Evolutionary conservation across 2,329 filamentous ascomycete genomes (phyloP).

Genomic region (Hyphodiscus sp.): DNA sequence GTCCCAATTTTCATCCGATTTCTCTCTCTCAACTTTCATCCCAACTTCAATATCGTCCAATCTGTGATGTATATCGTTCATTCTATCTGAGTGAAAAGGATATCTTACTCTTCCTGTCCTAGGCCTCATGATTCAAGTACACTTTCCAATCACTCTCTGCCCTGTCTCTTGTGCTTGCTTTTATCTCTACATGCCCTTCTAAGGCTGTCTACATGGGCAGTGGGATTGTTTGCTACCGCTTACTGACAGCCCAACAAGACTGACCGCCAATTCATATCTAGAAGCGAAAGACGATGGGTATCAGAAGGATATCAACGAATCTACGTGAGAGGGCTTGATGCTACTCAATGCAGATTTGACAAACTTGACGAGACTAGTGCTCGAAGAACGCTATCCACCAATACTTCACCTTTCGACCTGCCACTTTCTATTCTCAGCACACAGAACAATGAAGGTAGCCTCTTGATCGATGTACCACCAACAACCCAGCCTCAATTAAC

Average conservation of each 20-base stretch:
- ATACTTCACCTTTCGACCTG: neutral
- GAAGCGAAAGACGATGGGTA: neutral
- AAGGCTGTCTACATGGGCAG: constrained; percentile 8
- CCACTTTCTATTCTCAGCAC: neutral
- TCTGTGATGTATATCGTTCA: too few relatives aligned
- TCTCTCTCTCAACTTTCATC: too few relatives aligned
- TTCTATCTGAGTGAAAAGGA: neutral
- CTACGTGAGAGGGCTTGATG: neutral
- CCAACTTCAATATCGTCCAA: too few relatives aligned
- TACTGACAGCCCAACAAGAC: neutral
- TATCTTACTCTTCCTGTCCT: neutral
- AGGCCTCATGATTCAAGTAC: neutral
- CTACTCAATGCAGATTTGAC: neutral
- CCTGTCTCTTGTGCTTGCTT: constrained; percentile 3
- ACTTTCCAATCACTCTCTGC: neutral
- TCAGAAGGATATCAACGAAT: neutral
- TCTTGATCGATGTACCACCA: neutral
- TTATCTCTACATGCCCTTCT: constrained; percentile 11
- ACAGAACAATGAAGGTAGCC: neutral
- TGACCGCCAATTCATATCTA: neutral
- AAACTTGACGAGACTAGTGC: neutral
- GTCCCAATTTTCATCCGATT: too few relatives aligned
- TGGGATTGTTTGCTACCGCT: constrained; percentile 17
- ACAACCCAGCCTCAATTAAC: neutral
- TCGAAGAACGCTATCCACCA: neutral